These are phyloP conservation scores for Podila minutissima DNA, from an alignment of 192 early-diverging fungal species.

Conservation along the genomic window DNA sequence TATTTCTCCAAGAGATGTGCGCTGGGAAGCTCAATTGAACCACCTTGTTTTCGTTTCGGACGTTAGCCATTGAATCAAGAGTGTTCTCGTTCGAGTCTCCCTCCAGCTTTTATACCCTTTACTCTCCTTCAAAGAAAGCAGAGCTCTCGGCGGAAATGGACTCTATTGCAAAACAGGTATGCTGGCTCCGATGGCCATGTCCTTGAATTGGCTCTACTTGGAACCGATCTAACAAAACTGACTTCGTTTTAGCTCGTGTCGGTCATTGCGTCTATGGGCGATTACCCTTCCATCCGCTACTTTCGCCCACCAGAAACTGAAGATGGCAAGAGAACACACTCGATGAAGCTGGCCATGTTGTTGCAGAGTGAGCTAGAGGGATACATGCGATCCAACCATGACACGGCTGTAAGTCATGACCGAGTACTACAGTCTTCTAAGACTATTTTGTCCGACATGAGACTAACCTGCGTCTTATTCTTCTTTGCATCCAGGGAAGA, in stretches of 20 bases:
- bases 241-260: conserved; percentile 74
- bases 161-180: conserved; percentile 65
- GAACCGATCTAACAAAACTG: neutral
- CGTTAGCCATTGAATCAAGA: conserved; percentile 66
- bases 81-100: conserved; percentile 80
- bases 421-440: neutral
- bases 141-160: conserved; percentile 57
- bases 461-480: neutral
- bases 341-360: conserved; percentile 81
- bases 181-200: neutral
- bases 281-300: conserved; percentile 94
- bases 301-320: conserved; percentile 81
- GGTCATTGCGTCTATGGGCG: conserved; percentile 87
- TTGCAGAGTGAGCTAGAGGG: conserved; percentile 90
- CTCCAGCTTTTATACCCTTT: conserved; percentile 70
- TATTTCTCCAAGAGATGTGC: no score
- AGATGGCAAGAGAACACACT: conserved; percentile 70
- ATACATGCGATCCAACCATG: conserved; percentile 71
- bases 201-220: neutral
- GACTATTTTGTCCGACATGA: neutral
- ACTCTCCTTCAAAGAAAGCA: conserved; percentile 61
- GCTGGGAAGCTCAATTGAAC: no score
- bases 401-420: conserved; percentile 63
- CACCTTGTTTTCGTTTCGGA: neutral
- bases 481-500: conserved; percentile 30